Conservation (phyloP, 1,139 yeast genomes). For the Pneumocystis oryctolagi region DNA sequence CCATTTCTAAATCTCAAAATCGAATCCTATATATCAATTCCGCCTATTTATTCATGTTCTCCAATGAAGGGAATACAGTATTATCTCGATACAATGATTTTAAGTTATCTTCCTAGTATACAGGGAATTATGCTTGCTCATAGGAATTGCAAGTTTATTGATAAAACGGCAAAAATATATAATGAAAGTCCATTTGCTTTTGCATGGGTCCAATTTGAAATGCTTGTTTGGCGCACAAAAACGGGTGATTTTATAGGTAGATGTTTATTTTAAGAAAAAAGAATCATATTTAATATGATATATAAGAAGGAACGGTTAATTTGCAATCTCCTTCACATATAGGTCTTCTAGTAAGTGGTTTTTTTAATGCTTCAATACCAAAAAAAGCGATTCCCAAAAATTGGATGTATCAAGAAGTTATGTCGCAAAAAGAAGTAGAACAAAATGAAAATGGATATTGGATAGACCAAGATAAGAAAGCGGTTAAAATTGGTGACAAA, state of each 20-base stretch:
- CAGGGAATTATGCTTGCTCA: slow-evolving; percentile 78
- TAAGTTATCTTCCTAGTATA: slow-evolving; percentile 61
- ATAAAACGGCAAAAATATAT: slow-evolving; percentile 48
- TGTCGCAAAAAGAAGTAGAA: slow-evolving; percentile 38
- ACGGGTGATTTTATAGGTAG: slow-evolving; percentile 44
- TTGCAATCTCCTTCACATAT: slow-evolving; percentile 92
- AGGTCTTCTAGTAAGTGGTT: slow-evolving; percentile 78
- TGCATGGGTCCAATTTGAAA: slow-evolving; percentile 72
- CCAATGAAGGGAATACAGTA: slow-evolving; percentile 20
- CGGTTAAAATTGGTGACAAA: neutral
- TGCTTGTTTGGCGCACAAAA: slow-evolving; percentile 78
- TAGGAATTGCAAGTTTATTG: slow-evolving; percentile 28
- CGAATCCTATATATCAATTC: slow-evolving; percentile 6
- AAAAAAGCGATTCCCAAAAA: slow-evolving; percentile 64
- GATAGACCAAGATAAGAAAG: slow-evolving; percentile 8
- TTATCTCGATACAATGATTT: slow-evolving; percentile 76
- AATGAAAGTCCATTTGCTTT: slow-evolving; percentile 80
- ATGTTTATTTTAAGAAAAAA: neutral
- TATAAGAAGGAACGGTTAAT: slow-evolving; percentile 68
- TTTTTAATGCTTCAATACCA: slow-evolving; percentile 86
- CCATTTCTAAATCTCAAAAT: neutral
- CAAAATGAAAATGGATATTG: slow-evolving; percentile 9
- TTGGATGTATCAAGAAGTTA: slow-evolving; percentile 74
- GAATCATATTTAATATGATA: neutral
- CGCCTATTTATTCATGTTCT: slow-evolving; percentile 8